A percentile compares a stretch with the other conserved stretches of the same genome.
Conservation (phyloP, 305 asterid genomes). For the Salvia sclarea region DNA sequence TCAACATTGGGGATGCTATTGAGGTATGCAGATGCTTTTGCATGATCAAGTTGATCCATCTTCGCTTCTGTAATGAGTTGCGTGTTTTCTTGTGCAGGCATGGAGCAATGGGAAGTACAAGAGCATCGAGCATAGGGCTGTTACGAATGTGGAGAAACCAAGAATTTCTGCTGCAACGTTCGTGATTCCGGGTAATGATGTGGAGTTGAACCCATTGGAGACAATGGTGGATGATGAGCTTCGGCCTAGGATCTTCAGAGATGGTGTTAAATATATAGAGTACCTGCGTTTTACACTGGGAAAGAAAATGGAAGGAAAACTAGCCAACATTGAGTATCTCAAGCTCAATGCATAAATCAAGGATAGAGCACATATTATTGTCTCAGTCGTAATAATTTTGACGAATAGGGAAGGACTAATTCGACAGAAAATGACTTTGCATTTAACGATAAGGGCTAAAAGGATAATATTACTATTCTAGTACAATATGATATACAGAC, state of each 20-base stretch:
- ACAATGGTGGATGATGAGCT: slow-evolving; percentile 31
- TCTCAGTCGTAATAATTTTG: too few species aligned
- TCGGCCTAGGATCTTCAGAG: slow-evolving; percentile 30
- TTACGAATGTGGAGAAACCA: slow-evolving; percentile 34
- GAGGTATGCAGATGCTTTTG: slow-evolving; percentile 20
- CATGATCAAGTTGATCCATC: neutral
- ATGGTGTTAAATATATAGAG: slow-evolving; percentile 34
- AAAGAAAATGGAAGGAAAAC: slow-evolving; percentile 41
- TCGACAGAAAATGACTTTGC: too few species aligned
- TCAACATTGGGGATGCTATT: slow-evolving; percentile 47
- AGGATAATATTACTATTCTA: too few species aligned
- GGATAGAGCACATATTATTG: too few species aligned
- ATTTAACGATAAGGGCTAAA: too few species aligned
- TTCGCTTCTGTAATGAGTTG: neutral
- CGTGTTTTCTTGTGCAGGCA: slow-evolving; percentile 23
- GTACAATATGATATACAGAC: too few species aligned
- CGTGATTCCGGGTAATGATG: slow-evolving; percentile 40
- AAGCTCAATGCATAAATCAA: slow-evolving; percentile 1
- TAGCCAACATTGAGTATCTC: slow-evolving; percentile 38
- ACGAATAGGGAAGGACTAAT: too few species aligned
- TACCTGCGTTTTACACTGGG: slow-evolving; percentile 35
- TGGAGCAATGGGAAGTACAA: slow-evolving; percentile 56
- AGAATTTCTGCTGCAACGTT: slow-evolving; percentile 42
- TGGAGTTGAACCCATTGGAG: slow-evolving; percentile 28
- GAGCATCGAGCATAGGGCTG: slow-evolving; percentile 49